Base-by-base conservation (phyloP, 2,329 filamentous ascomycete species). In the Knufia petricola region DNA sequence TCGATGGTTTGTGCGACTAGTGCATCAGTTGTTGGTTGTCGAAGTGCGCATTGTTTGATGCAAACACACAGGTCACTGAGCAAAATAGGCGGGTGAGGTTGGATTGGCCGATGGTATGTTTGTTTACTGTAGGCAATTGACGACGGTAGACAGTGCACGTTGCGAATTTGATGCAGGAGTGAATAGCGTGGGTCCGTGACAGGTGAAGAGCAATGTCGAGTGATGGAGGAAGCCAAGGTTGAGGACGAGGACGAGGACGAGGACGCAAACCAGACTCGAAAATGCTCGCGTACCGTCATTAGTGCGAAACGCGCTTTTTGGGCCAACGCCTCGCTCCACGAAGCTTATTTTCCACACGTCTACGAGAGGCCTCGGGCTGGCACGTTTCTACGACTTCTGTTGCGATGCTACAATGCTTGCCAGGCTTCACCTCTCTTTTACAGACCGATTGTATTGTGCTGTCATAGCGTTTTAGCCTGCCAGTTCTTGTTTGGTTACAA, bases 241-340 rank as follows among this genome's bases (percentile, higher is more conserved):
- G 39, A n/a, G n/a, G n/a, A 26, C 21, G 21, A 42, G 37, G 21
- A 13, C 39, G 39, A 42, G 37, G n/a, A n/a, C n/a, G n/a, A 21
- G 37, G 15, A 17, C 21, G 37, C 17, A 21, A 21, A 28, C 39
- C n/a, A 24, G 28, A 42, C 39, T 42, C 39, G 39, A 43, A 43
- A 28, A 23, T 23, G 31, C 41, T 24, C 41, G 41, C 12, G 12
- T 28, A 12, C 12, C 6, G 12, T 44, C 31, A 44, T 44, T 44
- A 44, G 41, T 32, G 41, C 41, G 41, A 44, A 44, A 44, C 41
- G 41, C 41, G 41, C 41, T 28, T 28, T 42, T 32, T 44, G 12
- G 28, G 24, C 17, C 28, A 13, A 19, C 40, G 15, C 19, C 41
- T 4, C 23, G 9, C 41, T 17, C 26, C 8, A 19, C 13, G 20